Base-by-base conservation (phyloP, 2,329 filamentous ascomycete genomes). In the Aspergillus texensis region DNA sequence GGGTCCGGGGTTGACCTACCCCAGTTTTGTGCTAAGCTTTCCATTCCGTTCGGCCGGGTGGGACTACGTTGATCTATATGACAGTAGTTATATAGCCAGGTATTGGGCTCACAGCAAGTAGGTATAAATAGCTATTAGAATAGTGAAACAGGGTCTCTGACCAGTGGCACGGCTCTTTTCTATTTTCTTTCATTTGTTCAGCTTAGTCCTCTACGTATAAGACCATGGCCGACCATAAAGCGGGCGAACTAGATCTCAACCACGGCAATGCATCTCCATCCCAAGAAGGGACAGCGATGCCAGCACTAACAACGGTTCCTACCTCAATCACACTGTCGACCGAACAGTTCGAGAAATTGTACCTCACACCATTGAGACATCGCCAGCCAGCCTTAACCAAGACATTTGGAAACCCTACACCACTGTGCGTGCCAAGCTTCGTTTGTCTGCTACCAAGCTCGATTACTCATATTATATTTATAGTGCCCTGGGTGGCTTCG, bases 291-390 rank as follows among this genome's bases (percentile, higher is more conserved):
- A 32, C 19, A 19, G 9, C 28, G 9, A 52, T 52, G 48, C 28
- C 48, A 32, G 16, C 26, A 32, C 16, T 52, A 30, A 52, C 48
- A 12, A 52, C 48, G 1, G 9, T 32, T n/a, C 48, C 48, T 10
- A 52, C 48, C 9, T 52, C 48, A 0, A 32, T 76, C 26, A 73
- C 73, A 4, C 72, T 76, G 26, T 71, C 72, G 11, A 72, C 74
- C 0, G 74, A 76, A 64, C 74, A 75, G 58, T 76, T 76, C 54
- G 74, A 76, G 66, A 76, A 71, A 67, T 71, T 76, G 39, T 76
- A 76, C 58, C 67, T 76, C n/a, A 74, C 68, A 24, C 74, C 74
- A 8, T 74, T 75, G 70, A 75, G 71, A 57, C 72, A 69, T 30
- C 72, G 71, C 10, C 74, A 74, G 57, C 69, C 73, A 30, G 65